Evolutionary conservation across 108 stramenopile genomes (phyloP).

Genomic region (Nannochloropsis oceanica): DNA sequence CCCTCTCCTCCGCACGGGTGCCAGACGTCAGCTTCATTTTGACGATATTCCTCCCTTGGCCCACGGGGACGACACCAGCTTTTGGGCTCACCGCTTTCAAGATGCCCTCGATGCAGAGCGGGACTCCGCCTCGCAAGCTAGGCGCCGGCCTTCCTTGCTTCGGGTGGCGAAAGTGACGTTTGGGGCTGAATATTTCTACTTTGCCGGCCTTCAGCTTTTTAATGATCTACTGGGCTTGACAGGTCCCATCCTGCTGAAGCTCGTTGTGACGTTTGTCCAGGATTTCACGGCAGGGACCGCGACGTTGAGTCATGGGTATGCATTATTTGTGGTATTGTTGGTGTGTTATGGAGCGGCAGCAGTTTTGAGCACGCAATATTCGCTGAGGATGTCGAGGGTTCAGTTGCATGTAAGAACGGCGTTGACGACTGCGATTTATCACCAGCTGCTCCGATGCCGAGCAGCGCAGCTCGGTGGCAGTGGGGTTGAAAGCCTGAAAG

Average conservation of each 20-base stretch:
- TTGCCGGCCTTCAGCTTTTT: conserved; percentile 19
- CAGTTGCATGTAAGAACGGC: conserved; percentile 24
- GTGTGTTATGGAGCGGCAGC: neutral
- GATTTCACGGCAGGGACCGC: neutral
- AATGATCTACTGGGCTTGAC: conserved; percentile 15
- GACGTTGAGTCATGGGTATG: conserved; percentile 1
- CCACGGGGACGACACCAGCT: conserved; percentile 1
- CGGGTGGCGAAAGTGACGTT: conserved; percentile 5
- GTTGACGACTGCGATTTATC: conserved; percentile 16
- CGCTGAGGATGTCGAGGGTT: conserved; percentile 6
- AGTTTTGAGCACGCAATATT: conserved; percentile 26
- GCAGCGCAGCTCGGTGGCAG: neutral
- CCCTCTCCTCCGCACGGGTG: conserved; percentile 21
- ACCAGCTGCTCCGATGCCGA: neutral
- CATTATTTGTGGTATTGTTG: neutral
- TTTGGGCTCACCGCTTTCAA: conserved; percentile 8
- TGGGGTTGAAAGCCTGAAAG: neutral
- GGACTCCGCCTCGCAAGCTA: neutral
- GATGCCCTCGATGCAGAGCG: neutral
- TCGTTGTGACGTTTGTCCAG: conserved; percentile 14
- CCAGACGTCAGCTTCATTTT: conserved; percentile 8
- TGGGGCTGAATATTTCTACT: neutral
- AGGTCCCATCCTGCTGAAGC: conserved; percentile 27
- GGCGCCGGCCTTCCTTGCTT: neutral
- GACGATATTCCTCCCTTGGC: conserved; percentile 17